These are phyloP conservation scores for Schizosaccharomyces japonicus DNA, from an alignment of 805 yeast species.

Conservation along the genomic window DNA sequence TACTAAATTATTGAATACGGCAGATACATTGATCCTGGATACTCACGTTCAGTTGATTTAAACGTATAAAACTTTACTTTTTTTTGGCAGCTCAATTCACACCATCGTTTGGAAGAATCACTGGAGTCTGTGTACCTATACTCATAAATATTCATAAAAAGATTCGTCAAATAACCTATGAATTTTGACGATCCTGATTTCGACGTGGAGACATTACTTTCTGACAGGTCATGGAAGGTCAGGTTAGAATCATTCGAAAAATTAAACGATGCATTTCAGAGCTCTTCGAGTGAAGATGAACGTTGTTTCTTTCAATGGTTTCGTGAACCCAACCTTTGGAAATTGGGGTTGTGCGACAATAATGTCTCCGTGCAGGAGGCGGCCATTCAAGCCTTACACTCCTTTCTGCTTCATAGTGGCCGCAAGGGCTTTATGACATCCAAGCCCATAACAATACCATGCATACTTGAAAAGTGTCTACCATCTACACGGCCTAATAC, in stretches of 20 bases:
- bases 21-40: too few relatives aligned
- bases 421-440: conserved; percentile 19
- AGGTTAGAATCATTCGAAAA: conserved; percentile 61
- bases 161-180: too few relatives aligned
- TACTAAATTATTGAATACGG: too few relatives aligned
- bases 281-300: conserved; percentile 32
- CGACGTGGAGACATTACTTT: too few relatives aligned
- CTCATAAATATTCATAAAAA: too few relatives aligned
- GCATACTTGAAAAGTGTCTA: conserved; percentile 60
- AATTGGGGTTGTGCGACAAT: conserved; percentile 41
- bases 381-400: conserved; percentile 34
- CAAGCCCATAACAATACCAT: conserved; percentile 19
- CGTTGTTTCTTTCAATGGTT: conserved; percentile 29
- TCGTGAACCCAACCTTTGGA: conserved; percentile 30
- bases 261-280: conserved; percentile 26
- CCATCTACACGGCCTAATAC: conserved; percentile 55
- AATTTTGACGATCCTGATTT: too few relatives aligned
- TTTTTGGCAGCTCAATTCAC: too few relatives aligned
- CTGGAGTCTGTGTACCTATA: too few relatives aligned
- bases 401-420: conserved; percentile 36
- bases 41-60: too few relatives aligned
- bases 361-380: conserved; percentile 85
- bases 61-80: too few relatives aligned
- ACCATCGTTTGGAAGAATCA: too few relatives aligned
- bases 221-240: conserved; percentile 76